These are phyloP conservation scores for Halophytophthora batemanensis DNA, from an alignment of 352 stramenopile genomes.

Conservation along the genomic window DNA sequence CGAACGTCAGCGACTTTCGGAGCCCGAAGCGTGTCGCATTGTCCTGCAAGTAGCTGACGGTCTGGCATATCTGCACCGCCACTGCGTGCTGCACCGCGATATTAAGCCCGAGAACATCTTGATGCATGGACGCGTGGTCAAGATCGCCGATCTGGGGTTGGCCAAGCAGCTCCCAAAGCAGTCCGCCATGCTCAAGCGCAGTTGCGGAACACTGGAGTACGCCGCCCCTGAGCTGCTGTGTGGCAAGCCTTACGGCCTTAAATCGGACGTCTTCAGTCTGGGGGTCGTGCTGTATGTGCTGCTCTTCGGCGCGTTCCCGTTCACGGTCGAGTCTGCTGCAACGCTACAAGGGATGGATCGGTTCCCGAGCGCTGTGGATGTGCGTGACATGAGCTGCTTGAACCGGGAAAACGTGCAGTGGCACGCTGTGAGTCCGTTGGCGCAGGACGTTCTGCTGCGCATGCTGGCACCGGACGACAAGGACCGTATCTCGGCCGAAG, in stretches of 20 bases:
- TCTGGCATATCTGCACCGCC: conserved; percentile 60
- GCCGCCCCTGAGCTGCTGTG: conserved; percentile 69
- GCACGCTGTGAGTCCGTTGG: conserved; percentile 43
- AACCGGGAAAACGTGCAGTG: conserved; percentile 53
- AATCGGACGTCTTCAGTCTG: conserved; percentile 80
- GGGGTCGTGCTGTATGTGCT: conserved; percentile 78
- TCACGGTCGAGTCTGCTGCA: conserved; percentile 69
- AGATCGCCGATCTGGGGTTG: conserved; percentile 81
- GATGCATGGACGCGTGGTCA: conserved; percentile 63
- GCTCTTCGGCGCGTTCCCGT: conserved; percentile 75
- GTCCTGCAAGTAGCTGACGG: conserved; percentile 58
- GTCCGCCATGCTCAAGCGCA: conserved; percentile 50
- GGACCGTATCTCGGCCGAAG: conserved; percentile 60
- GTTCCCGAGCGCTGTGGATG: conserved; percentile 57
- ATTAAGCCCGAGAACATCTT: conserved; percentile 85
- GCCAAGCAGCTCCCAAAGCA: conserved; percentile 54
- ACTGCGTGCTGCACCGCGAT: conserved; percentile 69
- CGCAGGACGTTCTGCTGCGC: conserved; percentile 58
- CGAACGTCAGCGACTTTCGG: conserved; percentile 50
- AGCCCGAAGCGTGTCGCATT: conserved; percentile 51
- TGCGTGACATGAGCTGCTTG: conserved; percentile 82
- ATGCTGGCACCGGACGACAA: conserved; percentile 50
- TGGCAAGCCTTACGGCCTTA: conserved; percentile 64
- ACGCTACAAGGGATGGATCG: conserved; percentile 61
- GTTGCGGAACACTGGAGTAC: conserved; percentile 79